Evolutionary conservation across 2,329 filamentous ascomycete species (phyloP), one percentile per base, ranked within the genome.

Genomic region (Aspergillus fijiensis): DNA sequence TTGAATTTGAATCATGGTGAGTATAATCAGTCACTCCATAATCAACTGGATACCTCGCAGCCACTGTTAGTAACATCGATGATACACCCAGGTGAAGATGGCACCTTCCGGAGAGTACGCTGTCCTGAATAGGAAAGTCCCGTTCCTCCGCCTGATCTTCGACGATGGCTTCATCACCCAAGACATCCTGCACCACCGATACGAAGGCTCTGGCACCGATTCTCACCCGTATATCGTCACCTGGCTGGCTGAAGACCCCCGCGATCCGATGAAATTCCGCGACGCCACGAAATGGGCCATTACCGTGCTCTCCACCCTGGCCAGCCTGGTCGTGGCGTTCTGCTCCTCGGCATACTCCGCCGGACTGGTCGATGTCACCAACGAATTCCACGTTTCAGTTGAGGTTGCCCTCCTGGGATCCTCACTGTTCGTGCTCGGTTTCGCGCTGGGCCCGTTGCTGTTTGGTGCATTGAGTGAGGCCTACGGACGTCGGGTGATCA

Each of bases 331-430:
- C 12, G 58, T 55, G 3, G 42, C 60, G 7, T 19, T 62, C 9
- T 58, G 42, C 12, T 64, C 63, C 11, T 64, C 58, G 10, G 60
- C 51, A n/a, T 62, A 59, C 49, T 55, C 58, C 4, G 58, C 55
- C 2, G 49, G 47, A 2, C 12, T 59, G 5, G 16, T 5, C 2
- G 42, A 58, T 11, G 21, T 64, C 29, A 50, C 55, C 6, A 23
- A 53, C 7, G 56, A 63, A 11, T 64, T 64, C n/a, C 14, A 59
- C 1, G 42, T 60, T 49, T 51, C 55, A n/a, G 27, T 39, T 9
- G 60, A 60, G 23, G 58, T 65, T 5, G 45, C 58, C 2, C 47
- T 52, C n/a, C 49, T 63, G 3, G 58, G 60, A 1, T 48, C 60
- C 12, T 61, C 60, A 19, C 47, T 63, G 1, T 62, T 57, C 21